A percentile compares a stretch with the other conserved stretches of the same genome.
Evolutionary conservation across 805 yeast genomes (phyloP).

Genomic region (Pichia kluyveri): DNA sequence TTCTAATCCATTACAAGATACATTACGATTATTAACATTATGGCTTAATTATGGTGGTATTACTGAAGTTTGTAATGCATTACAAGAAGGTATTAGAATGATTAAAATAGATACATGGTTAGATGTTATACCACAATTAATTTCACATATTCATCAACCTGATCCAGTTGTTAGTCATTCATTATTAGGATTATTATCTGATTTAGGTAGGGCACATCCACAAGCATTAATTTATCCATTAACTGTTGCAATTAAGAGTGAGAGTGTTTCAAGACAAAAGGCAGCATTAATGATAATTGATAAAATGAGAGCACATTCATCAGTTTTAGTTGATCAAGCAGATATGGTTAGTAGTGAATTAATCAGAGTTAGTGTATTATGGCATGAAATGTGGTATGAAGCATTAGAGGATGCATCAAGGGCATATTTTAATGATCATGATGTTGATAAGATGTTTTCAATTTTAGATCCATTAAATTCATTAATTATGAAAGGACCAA

Average conservation of each 20-base stretch:
- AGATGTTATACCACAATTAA: conserved; percentile 90
- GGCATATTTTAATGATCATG: conserved; percentile 86
- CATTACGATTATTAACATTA: conserved; percentile 75
- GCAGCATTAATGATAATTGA: conserved; percentile 91
- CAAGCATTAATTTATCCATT: conserved; percentile 94
- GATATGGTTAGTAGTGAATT: conserved; percentile 90
- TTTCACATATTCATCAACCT: conserved; percentile 94
- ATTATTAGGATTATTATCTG: conserved; percentile 69
- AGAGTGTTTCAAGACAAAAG: conserved; percentile 76
- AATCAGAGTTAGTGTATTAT: conserved; percentile 87
- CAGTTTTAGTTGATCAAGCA: conserved; percentile 81
- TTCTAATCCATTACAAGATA: conserved; percentile 86
- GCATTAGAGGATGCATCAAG: conserved; percentile 96
- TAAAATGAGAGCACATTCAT: conserved; percentile 83
- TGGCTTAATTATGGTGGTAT: conserved; percentile 97
- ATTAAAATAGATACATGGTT: conserved; percentile 91
- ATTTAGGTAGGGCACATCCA: conserved; percentile 91
- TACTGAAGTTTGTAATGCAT: conserved; percentile 82
- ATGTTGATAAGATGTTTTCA: conserved; percentile 89
- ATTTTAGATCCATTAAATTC: conserved; percentile 84
- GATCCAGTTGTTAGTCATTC: conserved; percentile 76
- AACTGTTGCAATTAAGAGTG: conserved; percentile 93
- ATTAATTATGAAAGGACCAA: conserved; percentile 79
- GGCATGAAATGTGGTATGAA: conserved; percentile 99
- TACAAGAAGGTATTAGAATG: conserved; percentile 83